Evolutionary conservation across 1,284 basidiomycete genomes (phyloP).

Genomic region (Naganishia albida): DNA sequence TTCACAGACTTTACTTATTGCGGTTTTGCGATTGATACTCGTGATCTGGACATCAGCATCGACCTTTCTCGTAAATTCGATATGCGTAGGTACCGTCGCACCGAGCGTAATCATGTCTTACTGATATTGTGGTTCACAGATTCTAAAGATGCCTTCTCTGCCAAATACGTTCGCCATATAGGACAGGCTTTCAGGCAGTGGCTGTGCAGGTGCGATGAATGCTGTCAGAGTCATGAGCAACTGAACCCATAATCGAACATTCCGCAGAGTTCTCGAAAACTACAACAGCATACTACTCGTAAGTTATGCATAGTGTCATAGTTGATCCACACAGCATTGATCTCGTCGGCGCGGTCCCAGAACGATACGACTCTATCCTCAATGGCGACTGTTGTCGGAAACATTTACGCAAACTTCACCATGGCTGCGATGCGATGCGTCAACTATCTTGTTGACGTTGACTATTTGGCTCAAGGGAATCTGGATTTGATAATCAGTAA

Average conservation of each 20-base stretch:
- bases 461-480: slow-evolving; percentile 23
- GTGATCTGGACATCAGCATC: slow-evolving; percentile 69
- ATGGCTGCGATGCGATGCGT: slow-evolving; percentile 85
- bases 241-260: neutral
- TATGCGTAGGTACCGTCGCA: slow-evolving; percentile 57
- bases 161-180: slow-evolving; percentile 42
- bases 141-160: slow-evolving; percentile 49
- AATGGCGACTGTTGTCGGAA: slow-evolving; percentile 65
- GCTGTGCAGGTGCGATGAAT: slow-evolving; percentile 42
- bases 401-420: slow-evolving; percentile 85
- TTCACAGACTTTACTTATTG: slow-evolving; percentile 85
- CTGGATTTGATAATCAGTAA: neutral
- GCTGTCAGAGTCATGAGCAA: neutral
- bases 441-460: slow-evolving; percentile 63
- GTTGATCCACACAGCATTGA: neutral
- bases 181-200: slow-evolving; percentile 48
- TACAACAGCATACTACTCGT: slow-evolving; percentile 52
- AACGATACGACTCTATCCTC: slow-evolving; percentile 75
- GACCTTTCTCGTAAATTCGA: slow-evolving; percentile 69
- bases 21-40: slow-evolving; percentile 74
- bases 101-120: neutral
- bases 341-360: slow-evolving; percentile 59
- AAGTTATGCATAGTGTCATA: slow-evolving; percentile 34
- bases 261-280: slow-evolving; percentile 51
- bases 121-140: slow-evolving; percentile 36